Evolutionary conservation across 208 protist species (phyloP).

Genomic region (Trypanosoma theileri): DNA sequence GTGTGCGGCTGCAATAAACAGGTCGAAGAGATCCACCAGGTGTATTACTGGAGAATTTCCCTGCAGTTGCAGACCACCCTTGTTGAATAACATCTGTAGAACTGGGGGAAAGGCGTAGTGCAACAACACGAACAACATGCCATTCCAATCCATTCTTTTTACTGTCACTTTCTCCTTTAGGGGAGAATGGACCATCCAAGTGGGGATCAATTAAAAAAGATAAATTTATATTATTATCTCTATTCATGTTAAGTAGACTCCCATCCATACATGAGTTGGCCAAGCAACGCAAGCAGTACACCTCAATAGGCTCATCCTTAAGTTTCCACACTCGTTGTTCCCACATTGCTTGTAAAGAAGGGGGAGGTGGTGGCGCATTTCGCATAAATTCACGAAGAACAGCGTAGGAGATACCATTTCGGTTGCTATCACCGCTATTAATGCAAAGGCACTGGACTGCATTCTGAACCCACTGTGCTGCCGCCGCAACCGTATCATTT

Average conservation of each 20-base stretch:
- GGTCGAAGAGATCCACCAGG: conserved; percentile 7
- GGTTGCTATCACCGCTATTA: neutral
- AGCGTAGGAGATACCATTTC: conserved; percentile 16
- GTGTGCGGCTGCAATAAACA: conserved; percentile 23
- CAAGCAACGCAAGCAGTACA: conserved; percentile 73
- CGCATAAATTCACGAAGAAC: conserved; percentile 38
- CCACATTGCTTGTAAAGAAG: conserved; percentile 50
- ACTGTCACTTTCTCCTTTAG: neutral
- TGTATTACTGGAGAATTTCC: neutral
- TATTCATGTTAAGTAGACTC: conserved; percentile 2
- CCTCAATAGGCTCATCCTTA: conserved; percentile 52
- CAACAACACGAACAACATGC: conserved; percentile 45
- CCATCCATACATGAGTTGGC: conserved; percentile 32
- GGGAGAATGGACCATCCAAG: neutral
- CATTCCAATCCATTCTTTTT: conserved; percentile 15
- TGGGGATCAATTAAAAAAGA: conserved; percentile 19
- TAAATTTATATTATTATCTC: neutral
- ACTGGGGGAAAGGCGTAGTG: conserved; percentile 40
- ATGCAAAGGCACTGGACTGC: conserved; percentile 7
- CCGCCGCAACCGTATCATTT: neutral
- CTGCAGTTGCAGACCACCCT: conserved; percentile 35
- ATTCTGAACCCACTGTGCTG: conserved; percentile 3
- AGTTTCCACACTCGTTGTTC: conserved; percentile 48
- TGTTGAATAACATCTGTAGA: conserved; percentile 48
- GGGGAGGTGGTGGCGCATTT: conserved; percentile 37